Evolutionary conservation across 225 moss, liverwort and hornwort species (phyloP), one percentile per base, ranked within the genome.

Genomic region (Pleurozium schreberi): DNA sequence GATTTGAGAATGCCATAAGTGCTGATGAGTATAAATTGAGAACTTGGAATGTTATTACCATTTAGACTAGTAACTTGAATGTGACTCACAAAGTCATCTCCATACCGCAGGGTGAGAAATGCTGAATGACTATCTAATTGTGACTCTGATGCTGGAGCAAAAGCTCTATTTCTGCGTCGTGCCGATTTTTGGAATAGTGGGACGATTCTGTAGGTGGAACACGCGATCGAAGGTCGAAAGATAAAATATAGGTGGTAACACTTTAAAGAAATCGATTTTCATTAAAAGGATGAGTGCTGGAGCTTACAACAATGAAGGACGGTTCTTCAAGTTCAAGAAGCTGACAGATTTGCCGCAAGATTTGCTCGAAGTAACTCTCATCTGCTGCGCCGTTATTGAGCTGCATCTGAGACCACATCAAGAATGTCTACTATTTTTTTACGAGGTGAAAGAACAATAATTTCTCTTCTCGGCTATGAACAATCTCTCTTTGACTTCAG

Each of bases 301-400:
- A 90, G 66, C 93, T 94, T 87, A 94, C 94, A 86, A 93, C 87
- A 58, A 94, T 92, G 81, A 85, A 87, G 49, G 88, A 84, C 34
- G 94, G 91, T 71, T 94, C 93, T 70, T 93, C 92, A 67, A 94
- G 92, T 86, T 94, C 93, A 90, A 94, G 94, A 76, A 93, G 90
- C 81, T 93, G 90, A 87, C 94, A 94, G 36, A 94, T 90, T 85
- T 93, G 90, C 55, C 36, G 90, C 83, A 93, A 87, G 69, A 91
- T 90, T 83, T 93, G 67, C 79, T 90, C 91, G 45, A 87, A 80
- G 75, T 87, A 94, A 87, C 93, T 87, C 69, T 91, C 87, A 52
- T 90, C 90, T 63, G 61, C 81, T 52, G 80, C 67, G 30, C 83
- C 84, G 53, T 61, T 84, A 71, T 86, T 85, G 84, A 87, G 86